Percentiles rank a stretch among this genome's conserved stretches.
Conservation (phyloP, 495 filamentous ascomycete species). For the Lindgomyces ingoldianus region DNA sequence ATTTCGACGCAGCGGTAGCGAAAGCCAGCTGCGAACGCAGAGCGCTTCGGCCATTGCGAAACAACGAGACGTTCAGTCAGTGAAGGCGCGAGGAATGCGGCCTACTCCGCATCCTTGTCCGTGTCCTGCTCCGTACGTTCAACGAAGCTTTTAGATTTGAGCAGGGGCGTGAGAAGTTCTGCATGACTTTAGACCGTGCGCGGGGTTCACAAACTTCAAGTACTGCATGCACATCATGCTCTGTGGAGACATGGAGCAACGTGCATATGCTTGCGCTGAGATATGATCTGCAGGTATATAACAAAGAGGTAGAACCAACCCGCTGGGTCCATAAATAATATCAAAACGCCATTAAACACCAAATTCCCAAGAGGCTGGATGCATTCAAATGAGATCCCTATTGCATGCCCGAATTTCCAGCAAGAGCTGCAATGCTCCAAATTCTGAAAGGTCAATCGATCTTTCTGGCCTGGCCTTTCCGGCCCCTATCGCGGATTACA, state of each 20-base stretch:
- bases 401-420: no score
- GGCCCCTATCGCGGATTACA: slow-evolving; percentile 2
- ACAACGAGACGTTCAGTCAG: no score
- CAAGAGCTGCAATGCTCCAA: no score
- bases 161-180: neutral
- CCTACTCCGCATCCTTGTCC: slow-evolving; percentile 1
- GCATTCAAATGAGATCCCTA: no score
- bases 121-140: neutral
- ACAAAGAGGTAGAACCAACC: neutral
- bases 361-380: neutral
- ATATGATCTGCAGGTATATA: neutral
- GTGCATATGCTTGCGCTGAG: neutral
- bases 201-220: neutral
- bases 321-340: neutral
- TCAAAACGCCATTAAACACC: neutral
- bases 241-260: neutral
- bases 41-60: neutral
- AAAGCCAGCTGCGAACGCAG: neutral
- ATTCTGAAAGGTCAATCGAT: no score
- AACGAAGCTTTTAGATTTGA: neutral
- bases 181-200: neutral
- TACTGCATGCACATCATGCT: neutral
- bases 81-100: neutral
- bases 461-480: slow-evolving; percentile 11
- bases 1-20: neutral